Base-by-base conservation (phyloP, 306 rosid species). In the Glycine soja region DNA sequence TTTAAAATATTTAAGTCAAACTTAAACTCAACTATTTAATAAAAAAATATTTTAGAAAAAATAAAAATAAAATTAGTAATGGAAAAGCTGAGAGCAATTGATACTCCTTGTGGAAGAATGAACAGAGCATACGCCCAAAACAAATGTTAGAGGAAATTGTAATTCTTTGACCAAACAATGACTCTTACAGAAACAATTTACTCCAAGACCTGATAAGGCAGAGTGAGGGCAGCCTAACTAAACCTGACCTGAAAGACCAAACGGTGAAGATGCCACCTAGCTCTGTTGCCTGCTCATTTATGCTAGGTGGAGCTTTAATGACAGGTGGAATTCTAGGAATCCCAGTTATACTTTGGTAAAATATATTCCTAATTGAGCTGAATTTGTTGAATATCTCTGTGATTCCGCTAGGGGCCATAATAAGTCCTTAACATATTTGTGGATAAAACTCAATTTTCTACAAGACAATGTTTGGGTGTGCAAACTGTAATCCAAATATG, bases 221-320 rank as follows among this genome's bases (percentile, higher is more conserved):
- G 40, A 36, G 40, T 57, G 64, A 57, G 64, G 64, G 64, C 34
- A 3, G 64, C 8, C 36, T 57, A 57, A 57, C 64, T 57, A 57
- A 57, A 57, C 64, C 34, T 18, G 5, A 36, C 64, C 12, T 18
- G 64, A 18, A 18, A 57, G 36, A 18, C 64, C 64, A 57, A 57
- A 18, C 64, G 4, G 32, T 57, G 64, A 57, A 16, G 36, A 18
- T 62, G 69, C 34, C 3, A 19, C 19, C 46, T 6, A 12, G 18
- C 46, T 63, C 69, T 63, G 16, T 38, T 63, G 69, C 10, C 69
- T 34, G 69, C 69, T 46, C 40, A 36, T 36, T 36, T 36, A 36
- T 36, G 40, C 40, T 36, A 36, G 40, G 40, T 36, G 40, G 40
- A 36, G 40, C 40, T 36, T 36, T 36, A 2, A 36, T 36, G 40